Conservation (phyloP, 129 eudicot genomes). For the Chrysanthemum lavandulifolium region DNA sequence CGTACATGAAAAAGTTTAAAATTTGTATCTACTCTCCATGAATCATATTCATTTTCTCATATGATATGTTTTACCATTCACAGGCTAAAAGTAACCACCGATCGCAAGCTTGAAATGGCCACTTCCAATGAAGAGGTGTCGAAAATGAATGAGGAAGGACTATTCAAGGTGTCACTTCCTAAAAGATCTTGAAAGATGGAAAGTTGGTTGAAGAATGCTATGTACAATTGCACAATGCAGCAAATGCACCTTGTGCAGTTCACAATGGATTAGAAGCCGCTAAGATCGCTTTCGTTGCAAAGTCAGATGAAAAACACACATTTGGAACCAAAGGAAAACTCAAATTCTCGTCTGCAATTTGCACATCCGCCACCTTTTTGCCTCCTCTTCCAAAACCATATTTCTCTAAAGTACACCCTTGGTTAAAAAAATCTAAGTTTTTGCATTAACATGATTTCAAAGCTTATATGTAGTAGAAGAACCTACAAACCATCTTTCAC, state of each 20-base stretch:
- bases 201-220: conserved; percentile 69
- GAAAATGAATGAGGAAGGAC: conserved; percentile 61
- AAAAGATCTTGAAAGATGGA: conserved; percentile 59
- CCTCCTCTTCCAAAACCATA: conserved; percentile 46
- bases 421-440: conserved; percentile 34
- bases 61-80: neutral
- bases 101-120: conserved; percentile 60
- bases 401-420: conserved; percentile 37
- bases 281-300: conserved; percentile 45
- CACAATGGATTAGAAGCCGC: conserved; percentile 61
- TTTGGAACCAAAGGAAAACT: conserved; percentile 55
- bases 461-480: no score
- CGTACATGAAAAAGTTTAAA: neutral
- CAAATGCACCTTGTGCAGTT: conserved; percentile 65
- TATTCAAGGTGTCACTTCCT: conserved; percentile 69
- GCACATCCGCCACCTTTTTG: conserved; percentile 79
- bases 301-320: conserved; percentile 43
- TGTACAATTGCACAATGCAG: conserved; percentile 81
- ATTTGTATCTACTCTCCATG: no score
- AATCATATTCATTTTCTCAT: no score
- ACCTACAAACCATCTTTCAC: no score
- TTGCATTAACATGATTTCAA: no score
- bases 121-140: conserved; percentile 55
- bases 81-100: conserved; percentile 68
- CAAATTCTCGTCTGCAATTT: conserved; percentile 58